Conservation (phyloP, 441 rosid genomes). For the Kokia cookei region DNA sequence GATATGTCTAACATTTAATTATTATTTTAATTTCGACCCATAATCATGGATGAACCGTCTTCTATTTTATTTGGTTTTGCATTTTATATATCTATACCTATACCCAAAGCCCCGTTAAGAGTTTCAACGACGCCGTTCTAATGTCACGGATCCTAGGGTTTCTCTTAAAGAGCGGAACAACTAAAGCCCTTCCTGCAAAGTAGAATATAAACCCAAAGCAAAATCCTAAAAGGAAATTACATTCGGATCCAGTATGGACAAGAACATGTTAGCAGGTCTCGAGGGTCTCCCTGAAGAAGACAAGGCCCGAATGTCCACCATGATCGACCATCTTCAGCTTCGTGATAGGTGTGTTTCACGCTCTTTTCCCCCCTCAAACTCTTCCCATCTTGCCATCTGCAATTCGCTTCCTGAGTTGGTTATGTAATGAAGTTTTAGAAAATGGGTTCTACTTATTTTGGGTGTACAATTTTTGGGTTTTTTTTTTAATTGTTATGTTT, state of each 20-base stretch:
- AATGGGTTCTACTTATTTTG: background rate
- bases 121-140: background rate
- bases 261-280: slow-evolving; percentile 71
- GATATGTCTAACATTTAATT: no score
- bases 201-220: slow-evolving; percentile 5
- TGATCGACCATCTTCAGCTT: slow-evolving; percentile 89
- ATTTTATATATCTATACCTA: no score
- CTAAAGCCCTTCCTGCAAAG: background rate
- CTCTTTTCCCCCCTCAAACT: background rate
- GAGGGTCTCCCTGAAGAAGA: slow-evolving; percentile 84
- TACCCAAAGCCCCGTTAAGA: background rate
- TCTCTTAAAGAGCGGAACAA: background rate
- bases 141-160: background rate
- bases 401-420: background rate
- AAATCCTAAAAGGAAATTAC: background rate
- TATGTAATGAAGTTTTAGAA: background rate
- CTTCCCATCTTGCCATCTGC: background rate
- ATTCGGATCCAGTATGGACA: slow-evolving; percentile 51
- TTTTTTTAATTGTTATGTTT: background rate
- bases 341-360: slow-evolving; percentile 63
- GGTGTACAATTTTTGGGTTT: background rate
- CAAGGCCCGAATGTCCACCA: slow-evolving; percentile 57
- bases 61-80: background rate
- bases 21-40: no score
- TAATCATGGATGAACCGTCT: no score